A percentile compares a stretch with the other conserved stretches of the same genome.
Conservation (phyloP, 192 early-diverging fungal genomes). For the Mortierella alpina region DNA sequence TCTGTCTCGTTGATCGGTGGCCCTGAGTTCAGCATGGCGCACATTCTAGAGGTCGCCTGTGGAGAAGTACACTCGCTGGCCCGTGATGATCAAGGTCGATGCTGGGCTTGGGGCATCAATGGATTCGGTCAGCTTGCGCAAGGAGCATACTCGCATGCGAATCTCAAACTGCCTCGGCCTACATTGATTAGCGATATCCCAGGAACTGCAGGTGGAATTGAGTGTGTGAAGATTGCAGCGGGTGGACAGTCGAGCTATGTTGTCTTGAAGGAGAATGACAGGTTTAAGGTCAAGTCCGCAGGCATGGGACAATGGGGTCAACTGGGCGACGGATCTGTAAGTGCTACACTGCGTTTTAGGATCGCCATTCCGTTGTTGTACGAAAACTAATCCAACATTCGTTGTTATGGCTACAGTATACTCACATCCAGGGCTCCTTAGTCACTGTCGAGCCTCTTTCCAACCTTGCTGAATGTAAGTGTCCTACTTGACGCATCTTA, state of each 20-base stretch:
- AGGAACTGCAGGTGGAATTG: slow-evolving; percentile 18
- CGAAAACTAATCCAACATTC: neutral
- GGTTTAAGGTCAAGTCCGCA: slow-evolving; percentile 43
- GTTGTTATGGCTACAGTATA: slow-evolving; percentile 10
- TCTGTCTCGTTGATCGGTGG: slow-evolving; percentile 34
- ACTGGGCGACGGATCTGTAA: slow-evolving; percentile 55
- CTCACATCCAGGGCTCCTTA: slow-evolving; percentile 44
- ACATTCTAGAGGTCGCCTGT: slow-evolving; percentile 48
- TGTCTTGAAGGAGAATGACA: slow-evolving; percentile 47
- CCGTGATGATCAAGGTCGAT: slow-evolving; percentile 41
- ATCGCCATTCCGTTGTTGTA: neutral
- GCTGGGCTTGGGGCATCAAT: slow-evolving; percentile 53
- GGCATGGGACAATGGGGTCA: slow-evolving; percentile 64
- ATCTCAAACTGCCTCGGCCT: slow-evolving; percentile 32
- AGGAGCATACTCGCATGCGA: slow-evolving; percentile 49
- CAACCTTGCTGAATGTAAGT: slow-evolving; percentile 44
- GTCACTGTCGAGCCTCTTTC: slow-evolving; percentile 35
- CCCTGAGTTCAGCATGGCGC: slow-evolving; percentile 22
- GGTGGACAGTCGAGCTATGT: slow-evolving; percentile 56
- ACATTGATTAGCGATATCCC: slow-evolving; percentile 44
- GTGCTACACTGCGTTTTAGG: neutral
- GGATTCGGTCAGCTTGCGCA: slow-evolving; percentile 55
- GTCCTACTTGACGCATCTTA: neutral
- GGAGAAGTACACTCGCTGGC: slow-evolving; percentile 56
- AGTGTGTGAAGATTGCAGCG: slow-evolving; percentile 54